Evolutionary conservation across 1,139 yeast species (phyloP).

Genomic region (Geotrichum phurueaensis): DNA sequence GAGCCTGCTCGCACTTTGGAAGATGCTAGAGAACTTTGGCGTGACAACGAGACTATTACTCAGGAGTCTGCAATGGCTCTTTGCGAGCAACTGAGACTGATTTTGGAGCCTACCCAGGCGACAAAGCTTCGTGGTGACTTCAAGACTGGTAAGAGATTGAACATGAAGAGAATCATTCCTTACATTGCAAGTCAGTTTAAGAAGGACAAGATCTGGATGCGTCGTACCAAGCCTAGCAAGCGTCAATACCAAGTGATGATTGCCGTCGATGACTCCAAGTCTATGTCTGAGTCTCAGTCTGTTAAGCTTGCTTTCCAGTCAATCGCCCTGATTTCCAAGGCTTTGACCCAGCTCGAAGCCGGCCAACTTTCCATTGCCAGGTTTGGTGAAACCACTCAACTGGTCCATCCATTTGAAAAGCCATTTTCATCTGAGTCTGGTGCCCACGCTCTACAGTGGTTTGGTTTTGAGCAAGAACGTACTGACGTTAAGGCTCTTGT

Average conservation of each 20-base stretch:
- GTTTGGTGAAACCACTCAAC: constrained; percentile 78
- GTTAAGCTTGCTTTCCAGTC: constrained; percentile 91
- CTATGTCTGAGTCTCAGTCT: constrained; percentile 91
- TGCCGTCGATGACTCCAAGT: constrained; percentile 94
- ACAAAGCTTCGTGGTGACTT: constrained; percentile 93
- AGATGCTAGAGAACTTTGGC: constrained; percentile 76
- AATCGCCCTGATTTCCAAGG: constrained; percentile 89
- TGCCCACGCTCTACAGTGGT: constrained; percentile 76
- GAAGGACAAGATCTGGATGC: constrained; percentile 96
- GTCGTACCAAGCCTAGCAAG: constrained; percentile 95
- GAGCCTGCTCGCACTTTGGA: constrained; percentile 52
- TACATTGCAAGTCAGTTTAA: constrained; percentile 97
- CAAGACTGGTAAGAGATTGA: constrained; percentile 92
- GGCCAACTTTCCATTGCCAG: constrained; percentile 89
- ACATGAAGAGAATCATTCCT: constrained; percentile 96
- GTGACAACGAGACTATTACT: constrained; percentile 70
- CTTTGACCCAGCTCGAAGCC: constrained; percentile 87
- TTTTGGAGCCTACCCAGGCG: constrained; percentile 91
- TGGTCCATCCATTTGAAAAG: constrained; percentile 84
- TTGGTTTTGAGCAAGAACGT: constrained; percentile 80
- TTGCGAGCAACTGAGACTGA: constrained; percentile 87
- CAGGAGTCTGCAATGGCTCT: constrained; percentile 81
- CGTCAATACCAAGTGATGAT: constrained; percentile 97
- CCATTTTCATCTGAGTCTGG: constrained; percentile 84
- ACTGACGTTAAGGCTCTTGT: constrained; percentile 80